Base-by-base conservation (phyloP, 495 filamentous ascomycete species). In the Chaetomidium leptoderma region DNA sequence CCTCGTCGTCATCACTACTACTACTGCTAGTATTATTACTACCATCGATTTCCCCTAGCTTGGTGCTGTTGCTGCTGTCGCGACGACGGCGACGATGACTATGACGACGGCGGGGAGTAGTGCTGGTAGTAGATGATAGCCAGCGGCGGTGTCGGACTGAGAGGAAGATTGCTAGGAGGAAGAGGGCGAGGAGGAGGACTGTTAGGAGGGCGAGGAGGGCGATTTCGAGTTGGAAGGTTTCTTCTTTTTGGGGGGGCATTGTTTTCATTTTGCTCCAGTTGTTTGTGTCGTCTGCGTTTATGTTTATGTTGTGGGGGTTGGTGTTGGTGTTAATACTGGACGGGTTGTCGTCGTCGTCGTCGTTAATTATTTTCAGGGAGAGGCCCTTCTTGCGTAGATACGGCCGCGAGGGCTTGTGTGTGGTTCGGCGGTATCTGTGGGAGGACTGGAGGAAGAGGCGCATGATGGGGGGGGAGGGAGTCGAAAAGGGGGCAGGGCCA, bases 141-240 rank as follows among this genome's bases (percentile, higher is more conserved):
- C 6, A 16, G 11, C 36, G 50, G 33, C 51, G 47, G 16, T 32
- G 54, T 14, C 57, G 53, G 30, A 58, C 53, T 37, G 47, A 57
- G 32, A 60, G 19, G 35, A 40, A 60, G 27, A 67, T 39, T 9
- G 59, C 16, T 0, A 55, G 6, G 0, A 51, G n/a, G 37, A 67
- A 55, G 45, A 46, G 47, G 17, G 24, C 32, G 3, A 64, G 47
- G 11, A 61, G 55, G 36, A 51, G 39, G 24, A 62, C 46, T 33
- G 57, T 56, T 11, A 49, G 49, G 3, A 63, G 44, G 30, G 60
- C 58, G 36, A 63, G 30, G 29, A 67, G 59, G 30, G 26, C 45
- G 27, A 65, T 67, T 39, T 62, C 59, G 32, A 49, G 11, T 24
- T 56, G 62, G 49, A 32, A 49, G 32, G 32, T 33, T 33, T 33